Conservation (phyloP, 1,284 basidiomycete species). For the Tylopilus microsporus region DNA sequence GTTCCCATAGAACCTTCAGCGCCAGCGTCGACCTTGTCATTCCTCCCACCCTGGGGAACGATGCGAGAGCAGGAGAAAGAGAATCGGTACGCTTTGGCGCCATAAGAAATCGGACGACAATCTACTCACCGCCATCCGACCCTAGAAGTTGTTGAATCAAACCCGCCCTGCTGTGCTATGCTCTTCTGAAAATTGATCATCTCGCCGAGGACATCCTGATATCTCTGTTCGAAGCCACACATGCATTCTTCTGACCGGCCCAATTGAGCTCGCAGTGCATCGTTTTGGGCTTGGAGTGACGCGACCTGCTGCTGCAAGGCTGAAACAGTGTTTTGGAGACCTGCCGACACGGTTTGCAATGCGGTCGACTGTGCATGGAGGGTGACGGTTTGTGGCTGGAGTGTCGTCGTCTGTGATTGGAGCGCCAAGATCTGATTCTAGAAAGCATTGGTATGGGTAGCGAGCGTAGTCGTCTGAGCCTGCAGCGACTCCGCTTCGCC, state of each 20-base stretch:
- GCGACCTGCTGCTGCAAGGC: slow-evolving; percentile 26
- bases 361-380: slow-evolving; percentile 27
- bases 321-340: slow-evolving; percentile 25
- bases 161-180: slow-evolving; percentile 81
- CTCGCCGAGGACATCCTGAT: slow-evolving; percentile 74
- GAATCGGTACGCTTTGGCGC: too few species aligned
- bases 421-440: slow-evolving; percentile 24
- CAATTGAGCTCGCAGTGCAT: slow-evolving; percentile 45
- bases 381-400: slow-evolving; percentile 30
- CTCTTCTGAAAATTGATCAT: slow-evolving; percentile 81
- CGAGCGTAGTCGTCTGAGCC: slow-evolving; percentile 21
- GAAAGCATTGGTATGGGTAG: slow-evolving; percentile 25
- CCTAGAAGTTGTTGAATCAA: slow-evolving; percentile 78
- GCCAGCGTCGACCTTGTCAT: too few species aligned
- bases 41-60: too few species aligned
- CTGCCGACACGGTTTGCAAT: slow-evolving; percentile 25
- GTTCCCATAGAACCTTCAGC: too few species aligned
- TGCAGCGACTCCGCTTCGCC: slow-evolving; percentile 30
- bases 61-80: too few species aligned
- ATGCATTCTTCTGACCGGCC: slow-evolving; percentile 56
- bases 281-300: slow-evolving; percentile 28
- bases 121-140: slow-evolving; percentile 59
- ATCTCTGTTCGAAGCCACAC: slow-evolving; percentile 65
- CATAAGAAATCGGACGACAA: too few species aligned
- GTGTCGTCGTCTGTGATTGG: slow-evolving; percentile 26